Evolutionary conservation across 1,284 basidiomycete genomes (phyloP).

Genomic region (Erythrobasidium hasegawianum): DNA sequence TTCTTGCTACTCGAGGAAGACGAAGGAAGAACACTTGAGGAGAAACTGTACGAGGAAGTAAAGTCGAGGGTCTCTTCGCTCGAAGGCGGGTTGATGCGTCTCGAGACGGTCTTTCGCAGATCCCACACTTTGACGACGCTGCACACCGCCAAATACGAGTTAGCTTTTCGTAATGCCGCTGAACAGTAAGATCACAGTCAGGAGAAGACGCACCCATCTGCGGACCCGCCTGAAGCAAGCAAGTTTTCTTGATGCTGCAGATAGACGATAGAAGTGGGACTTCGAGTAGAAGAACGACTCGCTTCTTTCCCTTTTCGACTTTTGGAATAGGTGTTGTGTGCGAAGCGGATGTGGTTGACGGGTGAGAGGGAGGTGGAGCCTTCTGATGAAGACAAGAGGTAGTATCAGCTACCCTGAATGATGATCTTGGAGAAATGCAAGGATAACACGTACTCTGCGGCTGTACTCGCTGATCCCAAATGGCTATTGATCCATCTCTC

Average conservation of each 20-base stretch:
- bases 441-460: constrained; percentile 9
- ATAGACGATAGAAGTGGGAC: constrained; percentile 42
- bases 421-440: neutral
- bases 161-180: neutral
- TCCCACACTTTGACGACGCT: constrained; percentile 45
- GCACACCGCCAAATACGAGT: neutral
- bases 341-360: constrained; percentile 32
- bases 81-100: constrained; percentile 43
- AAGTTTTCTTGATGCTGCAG: constrained; percentile 41
- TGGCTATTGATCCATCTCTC: constrained; percentile 42
- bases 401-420: neutral
- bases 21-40: constrained; percentile 1
- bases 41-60: constrained; percentile 1
- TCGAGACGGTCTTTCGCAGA: constrained; percentile 41
- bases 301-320: constrained; percentile 9
- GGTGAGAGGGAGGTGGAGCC: constrained; percentile 11
- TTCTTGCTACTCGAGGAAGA: neutral
- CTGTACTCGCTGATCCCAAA: constrained; percentile 43
- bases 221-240: constrained; percentile 43
- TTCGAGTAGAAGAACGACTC: constrained; percentile 36
- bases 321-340: constrained; percentile 26
- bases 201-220: constrained; percentile 36
- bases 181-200: too few species aligned
- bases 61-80: constrained; percentile 41
- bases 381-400: neutral